Percentiles rank a stretch among this genome's conserved stretches.
phyloP scores from a whole-genome alignment of 2,329 filamentous ascomycete genomes.

The Ophiocordyceps sinensis region DNA sequence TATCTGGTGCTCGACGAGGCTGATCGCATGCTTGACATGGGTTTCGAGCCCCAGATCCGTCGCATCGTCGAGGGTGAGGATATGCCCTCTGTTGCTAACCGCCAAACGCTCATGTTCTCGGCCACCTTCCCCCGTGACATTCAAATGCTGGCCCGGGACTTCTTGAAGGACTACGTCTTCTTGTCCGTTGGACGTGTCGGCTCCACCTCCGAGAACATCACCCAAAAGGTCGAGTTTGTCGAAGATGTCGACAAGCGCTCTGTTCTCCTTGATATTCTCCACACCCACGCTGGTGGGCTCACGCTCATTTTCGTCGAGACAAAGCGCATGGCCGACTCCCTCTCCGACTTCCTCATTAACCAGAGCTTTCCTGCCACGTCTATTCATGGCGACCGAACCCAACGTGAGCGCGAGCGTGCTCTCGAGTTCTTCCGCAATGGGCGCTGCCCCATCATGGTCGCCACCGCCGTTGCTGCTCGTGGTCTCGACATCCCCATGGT shows the following conservation, averaged over 20 bases:
- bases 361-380: slow-evolving; percentile 96
- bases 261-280: slow-evolving; percentile 89
- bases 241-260: slow-evolving; percentile 97
- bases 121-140: slow-evolving; percentile 98
- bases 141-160: slow-evolving; percentile 96
- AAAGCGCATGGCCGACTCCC: slow-evolving; percentile 96
- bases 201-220: slow-evolving; percentile 99
- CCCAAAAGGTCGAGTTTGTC: slow-evolving; percentile 95
- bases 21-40: slow-evolving; percentile 99
- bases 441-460: slow-evolving; percentile 90
- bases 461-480: slow-evolving; percentile 86
- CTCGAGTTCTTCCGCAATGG: slow-evolving; percentile 95
- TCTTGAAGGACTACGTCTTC: slow-evolving; percentile 99
- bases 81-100: slow-evolving; percentile 71
- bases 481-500: slow-evolving; percentile 93
- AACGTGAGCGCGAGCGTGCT: slow-evolving; percentile 96
- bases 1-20: slow-evolving; percentile 98
- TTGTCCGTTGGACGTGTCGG: slow-evolving; percentile 96
- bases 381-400: slow-evolving; percentile 95
- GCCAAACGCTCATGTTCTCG: slow-evolving; percentile 99
- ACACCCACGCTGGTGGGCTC: slow-evolving; percentile 78
- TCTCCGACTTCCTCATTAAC: slow-evolving; percentile 97
- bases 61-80: slow-evolving; percentile 97
- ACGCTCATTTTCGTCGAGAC: slow-evolving; percentile 98
- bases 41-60: slow-evolving; percentile 99